These are phyloP conservation scores for Tetrapyrgos nigripes DNA, from an alignment of 1,284 basidiomycete species.

Conservation along the genomic window DNA sequence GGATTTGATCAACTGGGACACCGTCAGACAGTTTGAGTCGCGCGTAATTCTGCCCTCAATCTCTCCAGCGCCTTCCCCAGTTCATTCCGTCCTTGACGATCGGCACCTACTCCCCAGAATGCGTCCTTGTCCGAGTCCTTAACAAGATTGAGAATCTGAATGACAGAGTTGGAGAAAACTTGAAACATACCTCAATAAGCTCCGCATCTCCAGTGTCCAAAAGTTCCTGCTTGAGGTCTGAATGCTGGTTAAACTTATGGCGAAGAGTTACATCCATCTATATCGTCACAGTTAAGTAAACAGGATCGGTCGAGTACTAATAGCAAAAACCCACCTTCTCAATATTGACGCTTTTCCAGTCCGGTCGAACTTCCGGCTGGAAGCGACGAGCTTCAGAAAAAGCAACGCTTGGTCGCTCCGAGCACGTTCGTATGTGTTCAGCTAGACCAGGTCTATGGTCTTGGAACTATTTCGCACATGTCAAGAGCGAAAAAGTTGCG, in stretches of 20 bases:
- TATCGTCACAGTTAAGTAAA: not conserved
- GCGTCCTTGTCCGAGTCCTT: slow-evolving; percentile 71
- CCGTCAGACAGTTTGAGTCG: no score
- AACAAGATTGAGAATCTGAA: slow-evolving; percentile 6
- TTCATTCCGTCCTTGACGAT: slow-evolving; percentile 68
- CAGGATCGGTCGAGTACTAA: not conserved
- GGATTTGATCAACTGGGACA: no score
- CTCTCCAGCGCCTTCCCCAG: slow-evolving; percentile 73
- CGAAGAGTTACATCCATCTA: slow-evolving; percentile 68
- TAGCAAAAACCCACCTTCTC: slow-evolving; percentile 49
- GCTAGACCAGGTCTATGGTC: slow-evolving; percentile 61
- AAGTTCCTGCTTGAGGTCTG: slow-evolving; percentile 56
- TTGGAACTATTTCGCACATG: slow-evolving; percentile 51
- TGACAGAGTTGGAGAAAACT: slow-evolving; percentile 3
- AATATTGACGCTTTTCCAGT: slow-evolving; percentile 70
- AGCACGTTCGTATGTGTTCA: slow-evolving; percentile 68
- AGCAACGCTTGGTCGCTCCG: slow-evolving; percentile 62
- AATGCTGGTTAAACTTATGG: slow-evolving; percentile 70
- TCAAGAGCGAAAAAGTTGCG: not conserved
- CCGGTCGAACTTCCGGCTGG: slow-evolving; percentile 59
- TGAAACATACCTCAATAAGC: slow-evolving; percentile 60
- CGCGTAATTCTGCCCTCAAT: slow-evolving; percentile 58
- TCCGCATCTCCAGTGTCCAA: slow-evolving; percentile 65
- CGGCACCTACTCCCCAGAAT: slow-evolving; percentile 72
- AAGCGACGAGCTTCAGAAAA: slow-evolving; percentile 72